Evolutionary conservation across 805 yeast genomes (phyloP), one percentile per base, ranked within the genome.

Genomic region (Candida verbasci): DNA sequence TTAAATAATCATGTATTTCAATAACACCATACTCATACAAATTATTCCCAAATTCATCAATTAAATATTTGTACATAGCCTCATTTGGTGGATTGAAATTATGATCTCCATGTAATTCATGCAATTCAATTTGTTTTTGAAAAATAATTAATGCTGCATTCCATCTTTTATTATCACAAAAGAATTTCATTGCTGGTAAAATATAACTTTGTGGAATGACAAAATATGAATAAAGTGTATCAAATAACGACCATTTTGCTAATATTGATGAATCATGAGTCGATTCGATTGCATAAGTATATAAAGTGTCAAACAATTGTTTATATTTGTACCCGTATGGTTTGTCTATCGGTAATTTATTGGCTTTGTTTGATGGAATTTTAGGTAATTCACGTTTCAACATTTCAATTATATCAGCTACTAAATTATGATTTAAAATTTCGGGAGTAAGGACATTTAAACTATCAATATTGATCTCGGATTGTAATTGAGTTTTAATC

Each of bases 11-110:
- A 46, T 83, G 86, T 3, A 85, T 55, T 39, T 79, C 82, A 33
- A 65, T 65, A 12, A 83, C 76, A 0, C 91, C 93, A 6, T 78
- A 80, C 39, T 72, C 78, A 45, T 79, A 84, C 23, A 69, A 57
- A 35, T 62, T 60, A 33, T 68, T 66, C 1, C 87, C 84, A 58
- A 82, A 82, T 32, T 72, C 72, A 35, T 71, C 64, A 51, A 85
- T 78, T 17, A 84, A 54, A 44, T 73, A 73, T 37, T 70, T 55
- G 47, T 83, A 86, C 55, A 82, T 74, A 16, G 76, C 80, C 34
- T 58, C 52, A 56, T 50, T 56, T 5, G 68, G 64, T 9, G 68
- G 63, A 16, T 44, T 32, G 36, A 46, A 42, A 29, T n/a, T n/a
- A n/a, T n/a, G n/a, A n/a, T n/a, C n/a, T n/a, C 39, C 40, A 30